Conservation (phyloP, 2,329 filamentous ascomycete species). For the Colletotrichum musae region DNA sequence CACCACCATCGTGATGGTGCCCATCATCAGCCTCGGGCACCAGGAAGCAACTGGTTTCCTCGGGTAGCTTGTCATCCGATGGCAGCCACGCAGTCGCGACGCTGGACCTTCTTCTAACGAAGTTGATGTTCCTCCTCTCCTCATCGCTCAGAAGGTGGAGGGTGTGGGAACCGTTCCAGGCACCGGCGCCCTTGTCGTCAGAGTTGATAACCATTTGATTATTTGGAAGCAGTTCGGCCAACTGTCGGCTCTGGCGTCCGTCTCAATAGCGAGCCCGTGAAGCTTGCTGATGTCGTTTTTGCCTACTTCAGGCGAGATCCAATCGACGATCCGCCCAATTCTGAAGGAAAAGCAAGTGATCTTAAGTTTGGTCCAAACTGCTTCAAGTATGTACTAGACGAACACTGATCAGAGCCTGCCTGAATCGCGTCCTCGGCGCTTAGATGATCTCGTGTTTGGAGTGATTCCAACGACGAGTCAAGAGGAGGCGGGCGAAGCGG, state of each 20-base stretch:
- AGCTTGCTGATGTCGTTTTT: conserved; percentile 20
- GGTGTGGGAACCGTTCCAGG: no score
- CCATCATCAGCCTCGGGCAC: background rate
- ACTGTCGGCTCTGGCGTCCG: background rate
- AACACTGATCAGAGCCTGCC: background rate
- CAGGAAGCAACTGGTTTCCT: conserved; percentile 19
- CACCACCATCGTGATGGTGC: background rate
- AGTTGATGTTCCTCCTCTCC: background rate
- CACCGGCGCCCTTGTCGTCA: background rate
- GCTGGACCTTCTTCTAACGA: background rate
- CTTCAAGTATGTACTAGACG: background rate
- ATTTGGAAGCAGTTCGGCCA: conserved; percentile 16
- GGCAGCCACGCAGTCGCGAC: background rate
- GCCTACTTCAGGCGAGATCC: no score
- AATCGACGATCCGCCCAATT: background rate
- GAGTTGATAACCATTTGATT: background rate
- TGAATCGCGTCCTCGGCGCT: background rate
- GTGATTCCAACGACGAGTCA: background rate
- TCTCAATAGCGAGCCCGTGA: background rate
- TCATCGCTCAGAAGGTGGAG: background rate
- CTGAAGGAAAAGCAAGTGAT: background rate
- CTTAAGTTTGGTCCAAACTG: background rate
- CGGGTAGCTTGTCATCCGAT: conserved; percentile 13
- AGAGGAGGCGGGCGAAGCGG: background rate
- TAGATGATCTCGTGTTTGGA: background rate